phyloP scores from a whole-genome alignment of 352 stramenopile species.

The Pythium myriotylum region DNA sequence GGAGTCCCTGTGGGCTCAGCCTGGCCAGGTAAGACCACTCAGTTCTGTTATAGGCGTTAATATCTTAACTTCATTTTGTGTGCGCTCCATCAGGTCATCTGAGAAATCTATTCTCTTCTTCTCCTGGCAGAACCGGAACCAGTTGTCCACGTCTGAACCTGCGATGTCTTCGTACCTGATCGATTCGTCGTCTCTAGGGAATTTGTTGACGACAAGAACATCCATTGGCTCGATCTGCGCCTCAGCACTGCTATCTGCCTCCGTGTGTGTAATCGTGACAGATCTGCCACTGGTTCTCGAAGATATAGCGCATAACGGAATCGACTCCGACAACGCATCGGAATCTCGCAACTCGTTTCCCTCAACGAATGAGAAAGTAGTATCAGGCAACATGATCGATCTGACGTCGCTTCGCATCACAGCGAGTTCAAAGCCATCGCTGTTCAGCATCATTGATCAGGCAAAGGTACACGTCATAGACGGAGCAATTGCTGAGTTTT shows the following conservation, averaged over 20 bases:
- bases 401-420: slow-evolving; percentile 24
- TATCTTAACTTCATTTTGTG: too few species aligned
- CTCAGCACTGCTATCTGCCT: slow-evolving; percentile 8
- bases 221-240: slow-evolving; percentile 16
- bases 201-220: neutral
- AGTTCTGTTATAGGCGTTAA: neutral
- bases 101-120: slow-evolving; percentile 7
- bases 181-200: neutral
- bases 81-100: slow-evolving; percentile 3
- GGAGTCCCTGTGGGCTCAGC: slow-evolving; percentile 47
- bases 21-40: slow-evolving; percentile 38
- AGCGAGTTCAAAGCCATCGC: slow-evolving; percentile 10
- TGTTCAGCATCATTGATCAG: slow-evolving; percentile 17
- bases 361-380: neutral
- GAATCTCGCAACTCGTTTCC: neutral
- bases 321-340: neutral
- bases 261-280: slow-evolving; percentile 12
- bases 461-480: slow-evolving; percentile 9
- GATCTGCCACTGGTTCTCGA: slow-evolving; percentile 19
- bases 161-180: slow-evolving; percentile 6
- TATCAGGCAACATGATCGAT: slow-evolving; percentile 20
- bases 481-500: neutral
- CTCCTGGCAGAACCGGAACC: neutral
- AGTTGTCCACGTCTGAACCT: neutral
- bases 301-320: slow-evolving; percentile 8